A percentile compares a stretch with the other conserved stretches of the same genome.
These are phyloP conservation scores for Cadophora gregata DNA, from an alignment of 2,329 filamentous ascomycete species.

Conservation along the genomic window DNA sequence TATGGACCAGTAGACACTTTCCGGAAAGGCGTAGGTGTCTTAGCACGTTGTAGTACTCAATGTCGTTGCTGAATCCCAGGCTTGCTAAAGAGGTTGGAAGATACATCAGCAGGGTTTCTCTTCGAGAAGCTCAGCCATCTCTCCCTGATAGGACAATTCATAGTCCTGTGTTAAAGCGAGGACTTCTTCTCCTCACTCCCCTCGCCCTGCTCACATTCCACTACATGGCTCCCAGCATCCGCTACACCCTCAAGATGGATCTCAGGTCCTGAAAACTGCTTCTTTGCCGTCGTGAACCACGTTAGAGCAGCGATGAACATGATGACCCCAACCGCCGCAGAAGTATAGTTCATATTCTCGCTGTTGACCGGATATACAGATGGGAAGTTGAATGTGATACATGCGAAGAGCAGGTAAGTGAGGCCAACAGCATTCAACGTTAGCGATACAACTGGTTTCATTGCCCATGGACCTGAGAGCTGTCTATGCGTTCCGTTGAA, in stretches of 20 bases:
- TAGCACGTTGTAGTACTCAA: background rate
- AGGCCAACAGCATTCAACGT: slow-evolving; percentile 56
- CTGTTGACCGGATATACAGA: slow-evolving; percentile 55
- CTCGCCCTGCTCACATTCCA: slow-evolving; percentile 25
- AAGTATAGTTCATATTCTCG: slow-evolving; percentile 64
- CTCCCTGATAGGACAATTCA: background rate
- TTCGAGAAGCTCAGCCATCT: background rate
- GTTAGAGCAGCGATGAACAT: slow-evolving; percentile 56
- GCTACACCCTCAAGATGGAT: slow-evolving; percentile 30
- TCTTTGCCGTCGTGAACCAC: slow-evolving; percentile 57
- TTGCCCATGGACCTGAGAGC: slow-evolving; percentile 49
- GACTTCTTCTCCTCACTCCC: slow-evolving; percentile 20
- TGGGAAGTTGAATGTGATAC: slow-evolving; percentile 63
- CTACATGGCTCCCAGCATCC: slow-evolving; percentile 24
- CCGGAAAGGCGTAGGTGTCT: background rate
- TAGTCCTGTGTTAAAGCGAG: background rate
- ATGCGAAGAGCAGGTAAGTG: slow-evolving; percentile 58
- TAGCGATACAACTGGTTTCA: slow-evolving; percentile 46
- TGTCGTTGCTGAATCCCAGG: background rate
- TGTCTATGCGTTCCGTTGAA: slow-evolving; percentile 48
- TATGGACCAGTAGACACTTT: background rate
- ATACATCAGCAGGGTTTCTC: too few relatives aligned
- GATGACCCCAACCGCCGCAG: slow-evolving; percentile 60
- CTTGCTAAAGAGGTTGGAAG: background rate
- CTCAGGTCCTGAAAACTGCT: slow-evolving; percentile 56